phyloP scores from a whole-genome alignment of 352 stramenopile genomes.

The Phytopythium boreale region DNA sequence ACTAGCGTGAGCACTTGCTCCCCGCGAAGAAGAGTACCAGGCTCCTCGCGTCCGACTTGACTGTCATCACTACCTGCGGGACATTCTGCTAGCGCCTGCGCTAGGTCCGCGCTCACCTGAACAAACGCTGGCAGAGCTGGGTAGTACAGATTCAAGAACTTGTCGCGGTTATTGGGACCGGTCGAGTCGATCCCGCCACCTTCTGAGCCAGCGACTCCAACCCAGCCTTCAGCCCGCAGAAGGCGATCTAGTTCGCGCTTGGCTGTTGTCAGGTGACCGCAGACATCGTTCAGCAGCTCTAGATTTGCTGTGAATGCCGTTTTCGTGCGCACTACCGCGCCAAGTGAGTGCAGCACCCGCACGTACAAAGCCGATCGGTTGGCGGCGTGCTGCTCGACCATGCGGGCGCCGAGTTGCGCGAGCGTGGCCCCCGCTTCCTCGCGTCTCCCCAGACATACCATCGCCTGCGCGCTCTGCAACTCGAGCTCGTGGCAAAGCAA shows the following conservation, averaged over 20 bases:
- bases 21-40: background rate
- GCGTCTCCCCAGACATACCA: constrained; percentile 34
- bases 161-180: constrained; percentile 7
- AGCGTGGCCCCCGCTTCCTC: constrained; percentile 24
- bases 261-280: constrained; percentile 29
- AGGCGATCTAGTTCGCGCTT: constrained; percentile 39
- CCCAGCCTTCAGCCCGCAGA: constrained; percentile 58
- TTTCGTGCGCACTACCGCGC: constrained; percentile 34
- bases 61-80: background rate
- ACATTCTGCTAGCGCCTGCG: constrained; percentile 43
- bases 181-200: background rate
- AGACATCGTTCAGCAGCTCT: constrained; percentile 12
- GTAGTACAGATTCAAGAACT: constrained; percentile 54
- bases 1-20: constrained; percentile 26
- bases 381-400: constrained; percentile 18
- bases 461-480: constrained; percentile 32
- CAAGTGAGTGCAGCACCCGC: constrained; percentile 30
- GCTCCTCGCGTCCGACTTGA: background rate
- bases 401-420: constrained; percentile 18
- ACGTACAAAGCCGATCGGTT: constrained; percentile 31
- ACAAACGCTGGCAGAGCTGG: constrained; percentile 47
- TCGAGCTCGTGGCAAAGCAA: constrained; percentile 42
- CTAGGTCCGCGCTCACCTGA: constrained; percentile 47
- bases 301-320: constrained; percentile 14
- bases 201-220: constrained; percentile 22